Base-by-base conservation (phyloP, 805 yeast genomes). In the Pichia sporocuriosa region DNA sequence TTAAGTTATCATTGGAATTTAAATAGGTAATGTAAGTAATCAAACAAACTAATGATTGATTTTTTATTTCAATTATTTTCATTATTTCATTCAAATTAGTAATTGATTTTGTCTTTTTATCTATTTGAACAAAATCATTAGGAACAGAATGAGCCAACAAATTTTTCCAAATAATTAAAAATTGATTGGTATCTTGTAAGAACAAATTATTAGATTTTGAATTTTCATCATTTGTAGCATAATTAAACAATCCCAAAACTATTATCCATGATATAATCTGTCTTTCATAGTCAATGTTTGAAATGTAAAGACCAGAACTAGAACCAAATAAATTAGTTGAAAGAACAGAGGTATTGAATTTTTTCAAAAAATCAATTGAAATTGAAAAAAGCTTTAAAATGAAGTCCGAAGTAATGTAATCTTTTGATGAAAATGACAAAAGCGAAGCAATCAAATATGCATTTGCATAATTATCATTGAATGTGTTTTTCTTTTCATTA, bases 131-230 rank as follows among this genome's bases (percentile, higher is more conserved):
- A 38, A 66, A 57, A 25, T 61, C 57, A 13, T 71, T 64, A 12
- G 71, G 68, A 40, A 72, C 68, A 3, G 74, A 65, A 35, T 74
- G 75, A 1, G 76, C 70, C 29, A 79, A 52, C 7, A 80, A 63
- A 32, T 73, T 69, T 46, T 78, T 78, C 89, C 89, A 84, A 43
- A 82, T 65, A 9, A 68, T 57, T 35, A 83, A 58, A 37, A 84
- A 65, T 49, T 80, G 86, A 3, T 78, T 69, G 12, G 72, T 62
- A 48, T 80, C 81, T 42, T 76, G 65, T 38, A 69, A 64, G 28
- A 84, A 63, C 42, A 75, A 73, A 13, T 70, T 69, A 28, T 81
- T 83, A 0, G 56, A 43, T 1, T 61, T 53, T 9, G 32, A 19
- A 22, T 47, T 45, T 7, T 46, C 47, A 31, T 58, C 58, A 17